A percentile compares a stretch with the other conserved stretches of the same genome.
Conservation (phyloP, 1,139 yeast genomes). For the Suhomyces choctaworum region DNA sequence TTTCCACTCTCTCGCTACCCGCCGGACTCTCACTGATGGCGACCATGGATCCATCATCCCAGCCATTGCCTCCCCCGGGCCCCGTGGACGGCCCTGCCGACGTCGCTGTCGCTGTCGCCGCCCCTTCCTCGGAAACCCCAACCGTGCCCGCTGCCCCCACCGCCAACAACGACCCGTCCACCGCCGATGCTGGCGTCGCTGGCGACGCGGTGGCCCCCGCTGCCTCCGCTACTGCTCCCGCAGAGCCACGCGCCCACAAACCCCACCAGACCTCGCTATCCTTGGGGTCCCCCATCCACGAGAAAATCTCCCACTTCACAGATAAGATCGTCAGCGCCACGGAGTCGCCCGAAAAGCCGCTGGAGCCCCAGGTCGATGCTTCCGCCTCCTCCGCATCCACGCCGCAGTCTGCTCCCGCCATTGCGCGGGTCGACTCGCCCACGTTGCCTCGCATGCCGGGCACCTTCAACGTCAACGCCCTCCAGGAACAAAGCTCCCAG, state of each 20-base stretch:
- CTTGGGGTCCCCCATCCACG: conserved; percentile 18
- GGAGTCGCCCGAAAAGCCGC: conserved; percentile 5
- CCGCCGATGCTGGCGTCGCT: background rate
- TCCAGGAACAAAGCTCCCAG: conserved; percentile 25
- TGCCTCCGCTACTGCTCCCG: conserved; percentile 1
- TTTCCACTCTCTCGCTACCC: background rate
- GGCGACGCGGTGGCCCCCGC: conserved; percentile 1
- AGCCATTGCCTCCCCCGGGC: conserved; percentile 3
- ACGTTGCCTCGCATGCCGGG: conserved; percentile 62
- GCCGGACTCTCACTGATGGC: conserved; percentile 2
- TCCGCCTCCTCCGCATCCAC: too few species aligned
- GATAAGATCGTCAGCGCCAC: conserved; percentile 15
- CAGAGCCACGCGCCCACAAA: background rate
- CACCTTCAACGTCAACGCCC: conserved; percentile 56
- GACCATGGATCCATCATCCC: conserved; percentile 6
- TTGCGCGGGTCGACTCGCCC: conserved; percentile 9
- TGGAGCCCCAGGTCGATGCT: too few species aligned
- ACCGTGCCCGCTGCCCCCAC: background rate
- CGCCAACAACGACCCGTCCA: background rate
- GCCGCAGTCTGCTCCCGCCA: background rate
- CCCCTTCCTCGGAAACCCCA: background rate
- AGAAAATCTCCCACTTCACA: conserved; percentile 15
- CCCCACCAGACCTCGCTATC: conserved; percentile 3
- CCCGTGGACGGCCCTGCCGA: background rate
- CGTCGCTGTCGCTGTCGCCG: background rate